phyloP scores from a whole-genome alignment of 192 early-diverging fungal species.

The Backusella morwellensis region DNA sequence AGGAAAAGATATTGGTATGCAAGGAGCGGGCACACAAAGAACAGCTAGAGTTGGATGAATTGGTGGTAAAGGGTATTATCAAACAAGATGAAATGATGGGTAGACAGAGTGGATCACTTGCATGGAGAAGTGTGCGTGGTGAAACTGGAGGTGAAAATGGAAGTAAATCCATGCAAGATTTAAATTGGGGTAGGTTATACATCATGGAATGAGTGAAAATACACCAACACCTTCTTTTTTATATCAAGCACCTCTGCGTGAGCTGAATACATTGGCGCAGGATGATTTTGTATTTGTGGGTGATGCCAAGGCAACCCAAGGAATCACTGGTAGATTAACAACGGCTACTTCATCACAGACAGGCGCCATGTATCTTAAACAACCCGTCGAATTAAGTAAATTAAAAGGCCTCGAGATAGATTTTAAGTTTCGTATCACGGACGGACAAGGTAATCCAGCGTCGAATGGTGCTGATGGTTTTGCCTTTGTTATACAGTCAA shows the following conservation, averaged over 20 bases:
- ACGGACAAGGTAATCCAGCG: slow-evolving; percentile 14
- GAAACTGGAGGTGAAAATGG: background rate
- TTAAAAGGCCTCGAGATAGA: slow-evolving; percentile 18
- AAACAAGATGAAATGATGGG: slow-evolving; percentile 23
- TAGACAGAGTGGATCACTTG: slow-evolving; percentile 31
- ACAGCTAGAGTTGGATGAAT: slow-evolving; percentile 18
- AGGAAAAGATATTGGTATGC: background rate
- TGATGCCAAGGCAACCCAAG: background rate
- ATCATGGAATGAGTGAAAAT: background rate
- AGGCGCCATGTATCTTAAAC: slow-evolving; percentile 17
- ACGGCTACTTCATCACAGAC: slow-evolving; percentile 7
- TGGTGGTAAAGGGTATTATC: background rate
- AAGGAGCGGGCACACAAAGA: slow-evolving; percentile 17
- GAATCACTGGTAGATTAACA: slow-evolving; percentile 11
- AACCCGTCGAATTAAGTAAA: background rate
- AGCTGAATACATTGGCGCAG: background rate
- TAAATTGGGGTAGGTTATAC: background rate
- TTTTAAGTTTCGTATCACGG: slow-evolving; percentile 32
- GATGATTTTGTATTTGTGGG: background rate
- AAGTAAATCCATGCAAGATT: background rate
- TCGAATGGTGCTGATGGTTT: slow-evolving; percentile 33
- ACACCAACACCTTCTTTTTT: background rate
- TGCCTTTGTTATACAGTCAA: slow-evolving; percentile 34
- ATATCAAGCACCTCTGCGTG: background rate
- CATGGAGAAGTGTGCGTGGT: background rate